A percentile compares a stretch with the other conserved stretches of the same genome.
Conservation (phyloP, 192 early-diverging fungal species). For the Coemansia sp. region DNA sequence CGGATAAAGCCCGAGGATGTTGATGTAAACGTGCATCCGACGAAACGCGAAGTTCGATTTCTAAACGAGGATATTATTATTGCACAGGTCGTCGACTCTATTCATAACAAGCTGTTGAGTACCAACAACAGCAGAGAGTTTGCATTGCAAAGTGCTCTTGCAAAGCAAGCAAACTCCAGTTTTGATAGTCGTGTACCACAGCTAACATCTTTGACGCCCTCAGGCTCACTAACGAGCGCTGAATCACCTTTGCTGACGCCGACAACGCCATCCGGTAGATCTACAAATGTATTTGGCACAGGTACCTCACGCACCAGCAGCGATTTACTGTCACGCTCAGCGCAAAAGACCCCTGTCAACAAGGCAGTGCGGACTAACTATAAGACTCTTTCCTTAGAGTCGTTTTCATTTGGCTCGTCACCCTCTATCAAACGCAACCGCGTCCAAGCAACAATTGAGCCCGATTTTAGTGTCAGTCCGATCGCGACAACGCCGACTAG, state of each 20-base stretch:
- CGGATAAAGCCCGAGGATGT: slow-evolving; percentile 84
- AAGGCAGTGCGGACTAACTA: slow-evolving; percentile 87
- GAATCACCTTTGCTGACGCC: slow-evolving; percentile 4
- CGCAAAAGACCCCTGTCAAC: slow-evolving; percentile 61
- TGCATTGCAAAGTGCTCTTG: slow-evolving; percentile 57
- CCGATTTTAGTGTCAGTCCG: slow-evolving; percentile 30
- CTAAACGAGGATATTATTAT: slow-evolving; percentile 87
- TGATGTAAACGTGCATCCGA: slow-evolving; percentile 98
- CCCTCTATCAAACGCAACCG: slow-evolving; percentile 32
- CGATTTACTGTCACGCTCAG: slow-evolving; percentile 7
- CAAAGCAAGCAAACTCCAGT: slow-evolving; percentile 4
- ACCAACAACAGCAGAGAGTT: slow-evolving; percentile 75
- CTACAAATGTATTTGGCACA: background rate
- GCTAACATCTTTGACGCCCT: slow-evolving; percentile 7
- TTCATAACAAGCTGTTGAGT: slow-evolving; percentile 67
- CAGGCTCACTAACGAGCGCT: background rate
- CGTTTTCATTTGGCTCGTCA: slow-evolving; percentile 40
- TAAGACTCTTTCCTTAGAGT: slow-evolving; percentile 73
- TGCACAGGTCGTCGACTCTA: slow-evolving; percentile 62
- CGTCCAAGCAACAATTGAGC: slow-evolving; percentile 35
- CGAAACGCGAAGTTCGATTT: slow-evolving; percentile 93
- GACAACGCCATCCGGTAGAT: slow-evolving; percentile 1
- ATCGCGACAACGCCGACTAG: slow-evolving; percentile 9
- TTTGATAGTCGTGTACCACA: background rate
- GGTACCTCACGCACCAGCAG: background rate